Base-by-base conservation (phyloP, 345 rosid genomes). In the Stellera chamaejasme region DNA sequence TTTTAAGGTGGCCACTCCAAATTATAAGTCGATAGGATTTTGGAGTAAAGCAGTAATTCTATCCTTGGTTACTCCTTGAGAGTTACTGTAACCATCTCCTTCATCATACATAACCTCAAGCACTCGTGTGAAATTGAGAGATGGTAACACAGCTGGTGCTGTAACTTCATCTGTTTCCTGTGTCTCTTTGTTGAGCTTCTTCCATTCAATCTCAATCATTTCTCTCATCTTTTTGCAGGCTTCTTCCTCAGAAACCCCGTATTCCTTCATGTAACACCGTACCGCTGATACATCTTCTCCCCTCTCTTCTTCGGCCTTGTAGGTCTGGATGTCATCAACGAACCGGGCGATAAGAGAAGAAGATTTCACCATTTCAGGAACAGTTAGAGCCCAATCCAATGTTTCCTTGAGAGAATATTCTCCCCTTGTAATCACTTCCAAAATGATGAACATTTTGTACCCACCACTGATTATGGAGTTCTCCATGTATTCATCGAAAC, bases 401-500 rank as follows among this genome's bases (percentile, higher is more conserved):
- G 23, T 49, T 15, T 68, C 60, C 16, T 66, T 46, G 0, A 50
- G 50, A 27, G n/a, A 66, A 13, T 45, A 12, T 8, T 61, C 48
- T 23, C 60, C 73, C 71, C 64, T 71, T 19, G 66, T 71, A 0
- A 71, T n/a, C 23, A 19, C 23, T 19, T 19, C 23, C 23, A 19
- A 19, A 19, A 19, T 19, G 23, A 19, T 19, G 23, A 70, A 43
- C 48, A 67, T 11, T 8, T 15, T 8, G 28, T 56, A 60, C 11
- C 28, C 58, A 26, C 48, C 4, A 3, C 67, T 13, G 4, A 56
- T 43, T 10, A 61, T 5, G 23, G 69, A 56, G 19, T 63, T 50
- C 1, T 23, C 8, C 70, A 74, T 43, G 55, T 74, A 75, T 55
- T 64, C 73, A 5, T 75, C 66, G 42, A 66, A 13, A 7, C 46